These are phyloP conservation scores for Puya raimondii DNA, from an alignment of 176 grass and related monocot species.

Conservation along the genomic window DNA sequence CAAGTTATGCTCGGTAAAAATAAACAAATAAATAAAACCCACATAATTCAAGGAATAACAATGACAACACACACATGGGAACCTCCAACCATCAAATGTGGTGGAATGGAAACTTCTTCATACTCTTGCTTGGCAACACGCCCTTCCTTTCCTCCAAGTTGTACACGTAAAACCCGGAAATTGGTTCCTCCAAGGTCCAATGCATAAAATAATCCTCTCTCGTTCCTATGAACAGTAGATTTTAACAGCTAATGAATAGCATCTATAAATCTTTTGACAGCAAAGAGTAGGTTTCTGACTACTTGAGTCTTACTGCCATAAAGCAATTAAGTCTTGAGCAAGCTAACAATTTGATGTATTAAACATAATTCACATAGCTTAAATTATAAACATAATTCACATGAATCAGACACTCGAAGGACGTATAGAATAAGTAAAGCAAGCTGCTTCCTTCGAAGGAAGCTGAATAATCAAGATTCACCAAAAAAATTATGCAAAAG, in stretches of 20 bases:
- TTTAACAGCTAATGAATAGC: neutral
- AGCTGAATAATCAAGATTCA: too few relatives aligned
- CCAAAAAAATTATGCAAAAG: too few relatives aligned
- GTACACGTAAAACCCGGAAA: conserved; percentile 77
- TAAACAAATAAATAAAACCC: conserved; percentile 13
- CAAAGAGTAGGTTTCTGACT: neutral
- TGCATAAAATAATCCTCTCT: conserved; percentile 76
- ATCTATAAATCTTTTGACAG: neutral
- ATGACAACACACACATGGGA: conserved; percentile 43
- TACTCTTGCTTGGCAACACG: conserved; percentile 56
- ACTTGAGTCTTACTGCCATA: too few relatives aligned
- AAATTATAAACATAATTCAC: too few relatives aligned
- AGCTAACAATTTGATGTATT: too few relatives aligned
- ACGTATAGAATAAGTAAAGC: too few relatives aligned
- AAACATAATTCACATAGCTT: too few relatives aligned
- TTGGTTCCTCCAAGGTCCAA: conserved; percentile 94
- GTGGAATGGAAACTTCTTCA: conserved; percentile 67
- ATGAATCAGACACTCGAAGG: too few relatives aligned
- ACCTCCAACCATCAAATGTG: conserved; percentile 76
- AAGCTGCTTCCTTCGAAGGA: too few relatives aligned
- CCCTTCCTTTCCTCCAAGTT: conserved; percentile 54
- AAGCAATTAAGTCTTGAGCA: too few relatives aligned
- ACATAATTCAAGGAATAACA: conserved; percentile 4
- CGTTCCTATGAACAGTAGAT: conserved; percentile 37
- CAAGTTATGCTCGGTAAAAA: conserved; percentile 6